Base-by-base conservation (phyloP, 2,329 filamentous ascomycete genomes). In the Gaeumannomyces tritici region DNA sequence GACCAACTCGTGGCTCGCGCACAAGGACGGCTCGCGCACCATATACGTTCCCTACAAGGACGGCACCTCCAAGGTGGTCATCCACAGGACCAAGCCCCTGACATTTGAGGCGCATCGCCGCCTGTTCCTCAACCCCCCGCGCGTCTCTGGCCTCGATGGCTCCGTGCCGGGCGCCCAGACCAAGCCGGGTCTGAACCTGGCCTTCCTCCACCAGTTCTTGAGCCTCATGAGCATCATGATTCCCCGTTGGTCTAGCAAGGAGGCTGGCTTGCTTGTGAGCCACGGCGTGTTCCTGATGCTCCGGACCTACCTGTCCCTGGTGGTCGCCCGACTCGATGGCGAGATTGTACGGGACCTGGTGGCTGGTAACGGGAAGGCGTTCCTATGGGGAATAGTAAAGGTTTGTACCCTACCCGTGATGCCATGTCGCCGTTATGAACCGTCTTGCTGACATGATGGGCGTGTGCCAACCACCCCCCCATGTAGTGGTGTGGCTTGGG, bases 161-260 rank as follows among this genome's bases (percentile, higher is more conserved):
- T 82, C 83, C 56, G 91, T 96, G 7, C 95, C 95, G 21, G 90
- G 93, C 2, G 84, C 90, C 12, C 90, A 96, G 73, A 93, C 93
- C 3, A 98, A 96, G 73, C 92, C 95, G 0, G 95, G 95, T 0
- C 78, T 99, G 54, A 99, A 99, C 72, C 81, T 99, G 63, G 95
- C 95, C 13, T 99, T 99, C 70, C 75, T 99, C 61, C 95, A 99
- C 73, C 95, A 99, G 75, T 98, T 99, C 69, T 81, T 98, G 61
- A 97, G 93, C 71, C 78, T 99, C 62, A 86, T 98, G 77, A 97
- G 92, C 76, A 98, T 99, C 71, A 96, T 98, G 91, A 90, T 99
- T 65, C 95, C 95, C 7, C 82, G 93, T 66, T 96, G 93, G 89
- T 89, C 89, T 21, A 96, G 92, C 74, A 99, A 99, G 73, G 95